Percentiles rank a stretch among this genome's conserved stretches.
Conservation (phyloP, 345 rosid genomes). For the Turnera subulata region DNA sequence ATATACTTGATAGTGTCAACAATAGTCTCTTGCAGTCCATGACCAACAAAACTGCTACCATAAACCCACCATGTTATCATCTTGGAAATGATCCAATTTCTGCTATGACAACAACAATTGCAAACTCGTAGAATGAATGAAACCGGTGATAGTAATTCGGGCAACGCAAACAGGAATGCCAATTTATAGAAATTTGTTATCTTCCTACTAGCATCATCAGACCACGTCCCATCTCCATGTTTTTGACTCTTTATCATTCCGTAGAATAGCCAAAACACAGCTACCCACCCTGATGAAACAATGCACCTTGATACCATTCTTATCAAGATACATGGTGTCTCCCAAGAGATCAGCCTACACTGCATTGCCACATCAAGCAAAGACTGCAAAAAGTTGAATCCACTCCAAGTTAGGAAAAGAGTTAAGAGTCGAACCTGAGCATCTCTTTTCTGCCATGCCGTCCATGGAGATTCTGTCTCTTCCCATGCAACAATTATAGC, state of each 20-base stretch:
- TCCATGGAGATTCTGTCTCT: conserved; percentile 55
- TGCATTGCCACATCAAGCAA: conserved; percentile 70
- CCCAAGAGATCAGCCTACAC: conserved; percentile 61
- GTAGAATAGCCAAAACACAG: conserved; percentile 61
- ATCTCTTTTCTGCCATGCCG: conserved; percentile 35
- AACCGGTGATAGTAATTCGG: conserved; percentile 75
- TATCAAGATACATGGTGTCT: conserved; percentile 60
- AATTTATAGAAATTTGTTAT: conserved; percentile 54
- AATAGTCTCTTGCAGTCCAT: conserved; percentile 80
- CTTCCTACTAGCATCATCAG: conserved; percentile 37
- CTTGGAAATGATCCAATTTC: conserved; percentile 70
- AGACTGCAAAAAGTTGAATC: conserved; percentile 72
- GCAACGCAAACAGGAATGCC: conserved; percentile 58
- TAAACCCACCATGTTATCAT: conserved; percentile 78
- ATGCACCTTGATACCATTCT: conserved; percentile 80
- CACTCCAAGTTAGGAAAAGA: conserved; percentile 83
- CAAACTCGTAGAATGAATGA: no score
- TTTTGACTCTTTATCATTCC: conserved; percentile 66
- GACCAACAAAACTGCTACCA: conserved; percentile 68
- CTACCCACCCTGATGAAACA: conserved; percentile 70
- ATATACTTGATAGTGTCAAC: conserved; percentile 70
- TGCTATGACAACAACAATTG: no score
- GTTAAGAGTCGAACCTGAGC: conserved; percentile 75
- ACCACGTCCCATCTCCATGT: conserved; percentile 50
- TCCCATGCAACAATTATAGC: conserved; percentile 76